Conservation (phyloP, 129 eudicot genomes). For the Chrysanthemum seticuspe region DNA sequence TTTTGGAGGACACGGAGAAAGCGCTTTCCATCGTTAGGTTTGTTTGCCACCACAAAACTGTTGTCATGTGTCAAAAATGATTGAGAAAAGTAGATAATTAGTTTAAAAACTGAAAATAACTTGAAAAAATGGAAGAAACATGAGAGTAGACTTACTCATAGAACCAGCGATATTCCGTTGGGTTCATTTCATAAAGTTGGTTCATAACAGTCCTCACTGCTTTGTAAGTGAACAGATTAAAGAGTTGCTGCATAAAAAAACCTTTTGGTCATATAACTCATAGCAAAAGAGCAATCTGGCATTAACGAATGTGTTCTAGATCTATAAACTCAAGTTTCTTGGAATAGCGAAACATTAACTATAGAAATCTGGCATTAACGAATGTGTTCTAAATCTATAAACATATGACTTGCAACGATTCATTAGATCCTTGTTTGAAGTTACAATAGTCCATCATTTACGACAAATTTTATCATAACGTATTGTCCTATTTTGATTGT, state of each 20-base stretch:
- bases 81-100: constrained; percentile 6
- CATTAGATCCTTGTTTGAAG: too few relatives aligned
- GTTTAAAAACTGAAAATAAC: constrained; percentile 10
- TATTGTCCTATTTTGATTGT: background rate
- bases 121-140: constrained; percentile 7
- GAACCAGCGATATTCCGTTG: constrained; percentile 83
- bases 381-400: background rate
- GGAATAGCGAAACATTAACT: background rate
- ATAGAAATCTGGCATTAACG: background rate
- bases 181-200: constrained; percentile 99
- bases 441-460: background rate
- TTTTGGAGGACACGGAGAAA: constrained; percentile 81
- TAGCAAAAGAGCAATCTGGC: background rate
- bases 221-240: constrained; percentile 90
- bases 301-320: constrained; percentile 3
- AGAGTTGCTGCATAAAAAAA: constrained; percentile 62
- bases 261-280: constrained; percentile 14
- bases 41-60: constrained; percentile 72
- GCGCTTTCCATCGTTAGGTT: constrained; percentile 66
- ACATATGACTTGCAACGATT: too few relatives aligned
- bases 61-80: background rate
- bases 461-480: background rate
- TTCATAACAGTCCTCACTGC: constrained; percentile 94
- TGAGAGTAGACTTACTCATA: constrained; percentile 69
- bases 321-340: background rate